A percentile compares a stretch with the other conserved stretches of the same genome.
These are phyloP conservation scores for Pythium oligandrum DNA, from an alignment of 352 stramenopile species.

Conservation along the genomic window DNA sequence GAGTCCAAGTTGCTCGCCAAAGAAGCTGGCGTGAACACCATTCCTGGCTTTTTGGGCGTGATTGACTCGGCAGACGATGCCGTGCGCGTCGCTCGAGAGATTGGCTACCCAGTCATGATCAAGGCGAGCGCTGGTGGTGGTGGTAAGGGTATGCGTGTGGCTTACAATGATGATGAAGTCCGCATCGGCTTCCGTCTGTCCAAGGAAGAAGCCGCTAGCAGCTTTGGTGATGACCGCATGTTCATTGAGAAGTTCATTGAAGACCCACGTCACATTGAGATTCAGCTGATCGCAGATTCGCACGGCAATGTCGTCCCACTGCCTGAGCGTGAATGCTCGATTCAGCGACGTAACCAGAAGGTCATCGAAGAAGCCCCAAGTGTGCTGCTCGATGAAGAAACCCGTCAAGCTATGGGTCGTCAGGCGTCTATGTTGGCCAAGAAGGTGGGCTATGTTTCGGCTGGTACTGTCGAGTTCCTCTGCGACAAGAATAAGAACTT, in stretches of 20 bases:
- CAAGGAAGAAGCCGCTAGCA: conserved; percentile 84
- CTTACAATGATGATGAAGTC: conserved; percentile 88
- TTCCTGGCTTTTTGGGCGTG: conserved; percentile 88
- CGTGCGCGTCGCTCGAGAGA: conserved; percentile 79
- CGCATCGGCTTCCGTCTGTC: conserved; percentile 79
- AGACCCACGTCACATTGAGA: conserved; percentile 89
- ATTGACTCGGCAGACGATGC: conserved; percentile 54
- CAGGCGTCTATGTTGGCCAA: conserved; percentile 91
- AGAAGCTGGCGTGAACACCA: conserved; percentile 66
- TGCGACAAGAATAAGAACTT: conserved; percentile 89
- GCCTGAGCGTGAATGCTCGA: conserved; percentile 89
- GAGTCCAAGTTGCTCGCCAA: conserved; percentile 87
- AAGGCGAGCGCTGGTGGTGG: conserved; percentile 93
- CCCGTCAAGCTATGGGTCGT: conserved; percentile 62
- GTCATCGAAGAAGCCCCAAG: conserved; percentile 92
- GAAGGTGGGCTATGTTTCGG: conserved; percentile 91
- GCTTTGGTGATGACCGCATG: conserved; percentile 89
- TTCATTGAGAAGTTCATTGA: conserved; percentile 90
- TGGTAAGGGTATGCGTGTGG: conserved; percentile 96
- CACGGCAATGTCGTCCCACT: conserved; percentile 87
- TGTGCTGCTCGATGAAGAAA: conserved; percentile 87
- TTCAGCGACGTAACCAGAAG: conserved; percentile 93
- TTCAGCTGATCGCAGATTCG: conserved; percentile 92
- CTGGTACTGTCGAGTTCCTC: conserved; percentile 94
- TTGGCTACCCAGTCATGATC: conserved; percentile 92